Base-by-base conservation (phyloP, 2,329 filamentous ascomycete genomes). In the Lecanoromycetidae sp. region DNA sequence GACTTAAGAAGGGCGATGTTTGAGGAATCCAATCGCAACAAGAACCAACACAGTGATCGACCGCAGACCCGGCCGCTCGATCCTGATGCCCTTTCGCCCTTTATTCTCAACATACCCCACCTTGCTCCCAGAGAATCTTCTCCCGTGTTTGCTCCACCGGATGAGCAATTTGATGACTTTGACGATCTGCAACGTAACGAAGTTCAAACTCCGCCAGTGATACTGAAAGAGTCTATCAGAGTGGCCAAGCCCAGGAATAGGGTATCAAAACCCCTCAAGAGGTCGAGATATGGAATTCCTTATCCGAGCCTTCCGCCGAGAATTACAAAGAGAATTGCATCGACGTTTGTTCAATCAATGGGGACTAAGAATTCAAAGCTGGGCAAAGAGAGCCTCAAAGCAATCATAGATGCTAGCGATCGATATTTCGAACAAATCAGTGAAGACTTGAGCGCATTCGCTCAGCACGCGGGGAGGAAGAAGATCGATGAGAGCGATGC, bases 341-440 rank as follows among this genome's bases (percentile, higher is more conserved):
- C 80, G 27, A 81, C 76, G 1, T 85, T 87, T 57, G 75, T 82
- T 17, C 78, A 79, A 56, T 77, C 76, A 3, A 76, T 79, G 36
- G 79, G 80, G 17, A 69, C 74, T 8, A 74, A 74, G 55, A 85
- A 82, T 56, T 69, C 76, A 4, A 84, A 81, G 54, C 75, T 94
- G 38, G 79, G 74, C 48, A 78, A 82, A 37, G 84, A 91, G 43
- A 80, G 84, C 1, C 67, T 94, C 30, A 74, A 76, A 25, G 81
- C 82, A 4, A 77, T 94, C 45, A 79, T 82, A 57, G 81, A 87
- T 60, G 85, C 87, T 1, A 84, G 84, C 2, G 85, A 93, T 52
- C 91, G 86, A 82, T 94, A 87, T 63, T 94, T 94, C 61, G 86
- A 93, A 65, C 87, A 94, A 63, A 69, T 84, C 2, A 79, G 84